A percentile compares a stretch with the other conserved stretches of the same genome.
phyloP scores from a whole-genome alignment of 306 rosid genomes.

The Biancaea sappan region DNA sequence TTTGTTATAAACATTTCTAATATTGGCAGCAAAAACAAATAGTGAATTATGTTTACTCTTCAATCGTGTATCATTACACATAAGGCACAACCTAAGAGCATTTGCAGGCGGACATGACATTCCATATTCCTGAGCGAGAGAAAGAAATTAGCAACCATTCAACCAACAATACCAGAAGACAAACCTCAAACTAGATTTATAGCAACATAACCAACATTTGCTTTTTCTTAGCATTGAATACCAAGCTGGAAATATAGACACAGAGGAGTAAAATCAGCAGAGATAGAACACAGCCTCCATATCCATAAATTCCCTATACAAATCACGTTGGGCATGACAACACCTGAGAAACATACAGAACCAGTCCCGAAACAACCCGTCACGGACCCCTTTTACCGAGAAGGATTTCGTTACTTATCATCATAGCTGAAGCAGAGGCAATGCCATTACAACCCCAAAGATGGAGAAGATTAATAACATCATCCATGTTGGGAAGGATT shows the following conservation, averaged over 20 bases:
- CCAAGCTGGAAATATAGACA: slow-evolving; percentile 49
- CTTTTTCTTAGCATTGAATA: slow-evolving; percentile 40
- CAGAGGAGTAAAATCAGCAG: slow-evolving; percentile 43
- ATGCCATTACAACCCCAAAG: slow-evolving; percentile 91
- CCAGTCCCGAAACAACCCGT: slow-evolving; percentile 39
- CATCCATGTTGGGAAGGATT: slow-evolving; percentile 90
- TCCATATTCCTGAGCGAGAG: background rate
- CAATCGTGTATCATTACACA: background rate
- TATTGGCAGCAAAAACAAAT: background rate
- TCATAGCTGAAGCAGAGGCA: slow-evolving; percentile 93
- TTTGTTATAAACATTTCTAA: background rate
- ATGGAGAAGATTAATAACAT: slow-evolving; percentile 80
- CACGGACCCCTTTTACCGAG: slow-evolving; percentile 26
- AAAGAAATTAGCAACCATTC: background rate
- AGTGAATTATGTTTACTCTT: background rate
- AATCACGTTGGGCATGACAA: slow-evolving; percentile 50
- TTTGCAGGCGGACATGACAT: background rate
- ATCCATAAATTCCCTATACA: slow-evolving; percentile 54
- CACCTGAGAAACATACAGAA: slow-evolving; percentile 45
- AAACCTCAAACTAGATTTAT: slow-evolving; percentile 39
- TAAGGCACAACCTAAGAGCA: slow-evolving; percentile 9
- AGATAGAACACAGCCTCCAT: slow-evolving; percentile 47
- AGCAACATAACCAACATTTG: slow-evolving; percentile 33
- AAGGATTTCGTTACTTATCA: slow-evolving; percentile 12
- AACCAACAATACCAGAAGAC: slow-evolving; percentile 23